Conservation (phyloP, 805 yeast genomes). For the Ogataea angusta region DNA sequence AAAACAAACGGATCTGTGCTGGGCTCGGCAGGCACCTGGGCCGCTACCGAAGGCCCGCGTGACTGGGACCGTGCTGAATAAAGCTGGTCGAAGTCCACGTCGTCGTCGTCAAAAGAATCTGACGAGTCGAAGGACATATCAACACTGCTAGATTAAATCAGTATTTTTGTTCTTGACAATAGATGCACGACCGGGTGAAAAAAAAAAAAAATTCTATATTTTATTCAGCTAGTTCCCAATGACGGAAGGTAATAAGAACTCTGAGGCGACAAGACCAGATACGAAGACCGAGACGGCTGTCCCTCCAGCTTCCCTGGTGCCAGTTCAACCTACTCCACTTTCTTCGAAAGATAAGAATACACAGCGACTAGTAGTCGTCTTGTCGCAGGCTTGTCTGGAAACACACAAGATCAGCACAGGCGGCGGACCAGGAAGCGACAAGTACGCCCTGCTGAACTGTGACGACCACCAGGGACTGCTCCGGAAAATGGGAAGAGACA, state of each 20-base stretch:
- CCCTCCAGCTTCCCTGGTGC: conserved; percentile 70
- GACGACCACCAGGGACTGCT: conserved; percentile 97
- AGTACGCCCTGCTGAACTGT: conserved; percentile 90
- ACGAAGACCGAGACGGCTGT: conserved; percentile 24
- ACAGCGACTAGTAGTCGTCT: conserved; percentile 87
- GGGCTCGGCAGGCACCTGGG: neutral
- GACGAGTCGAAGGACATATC: conserved; percentile 19
- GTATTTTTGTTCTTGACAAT: neutral
- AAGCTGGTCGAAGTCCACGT: conserved; percentile 28
- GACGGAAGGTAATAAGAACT: conserved; percentile 13
- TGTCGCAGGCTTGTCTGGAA: conserved; percentile 93
- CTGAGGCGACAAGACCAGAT: conserved; percentile 31
- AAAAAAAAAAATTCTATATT: conserved; percentile 3
- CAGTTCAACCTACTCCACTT: conserved; percentile 78
- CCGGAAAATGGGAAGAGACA: conserved; percentile 95
- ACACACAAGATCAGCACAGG: conserved; percentile 81
- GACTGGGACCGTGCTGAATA: conserved; percentile 13
- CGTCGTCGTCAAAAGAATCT: conserved; percentile 34
- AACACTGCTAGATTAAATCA: neutral
- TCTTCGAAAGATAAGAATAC: conserved; percentile 83
- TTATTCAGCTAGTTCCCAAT: conserved; percentile 5
- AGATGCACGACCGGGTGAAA: conserved; percentile 10
- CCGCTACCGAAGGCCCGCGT: neutral
- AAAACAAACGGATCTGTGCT: conserved; percentile 26
- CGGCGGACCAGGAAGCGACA: conserved; percentile 78